Percentiles rank a stretch among this genome's conserved stretches.
Conservation (phyloP, 305 asterid genomes). For the Caryopteris hybrid region DNA sequence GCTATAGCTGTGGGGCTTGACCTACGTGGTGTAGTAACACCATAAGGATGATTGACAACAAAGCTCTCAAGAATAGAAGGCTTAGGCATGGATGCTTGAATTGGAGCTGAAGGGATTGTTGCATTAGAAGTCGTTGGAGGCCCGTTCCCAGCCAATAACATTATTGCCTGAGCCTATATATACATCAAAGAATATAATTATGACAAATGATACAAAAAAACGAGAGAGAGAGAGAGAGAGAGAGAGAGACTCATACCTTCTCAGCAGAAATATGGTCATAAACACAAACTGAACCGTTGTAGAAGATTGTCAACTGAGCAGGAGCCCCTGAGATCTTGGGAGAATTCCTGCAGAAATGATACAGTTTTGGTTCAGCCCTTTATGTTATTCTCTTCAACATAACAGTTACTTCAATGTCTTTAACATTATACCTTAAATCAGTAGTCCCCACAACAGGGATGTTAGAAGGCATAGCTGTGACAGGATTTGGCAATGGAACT, state of each 20-base stretch:
- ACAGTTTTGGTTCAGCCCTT: conserved; percentile 9
- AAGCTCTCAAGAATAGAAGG: conserved; percentile 44
- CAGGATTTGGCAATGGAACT: conserved; percentile 22
- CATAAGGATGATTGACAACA: conserved; percentile 34
- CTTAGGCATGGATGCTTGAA: conserved; percentile 37
- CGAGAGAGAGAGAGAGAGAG: neutral
- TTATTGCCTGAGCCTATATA: conserved; percentile 82
- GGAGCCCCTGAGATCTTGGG: conserved; percentile 40
- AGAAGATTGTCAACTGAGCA: conserved; percentile 79
- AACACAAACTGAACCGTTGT: conserved; percentile 80
- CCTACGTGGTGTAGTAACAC: conserved; percentile 13
- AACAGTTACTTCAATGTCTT: neutral
- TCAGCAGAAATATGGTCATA: conserved; percentile 67
- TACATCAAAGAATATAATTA: neutral
- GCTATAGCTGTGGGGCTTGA: conserved; percentile 34
- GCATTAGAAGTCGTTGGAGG: conserved; percentile 35
- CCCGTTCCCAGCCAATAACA: conserved; percentile 85
- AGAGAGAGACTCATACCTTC: conserved; percentile 37
- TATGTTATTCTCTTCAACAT: neutral
- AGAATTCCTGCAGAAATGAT: conserved; percentile 30
- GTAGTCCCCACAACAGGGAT: conserved; percentile 55
- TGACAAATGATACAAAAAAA: neutral
- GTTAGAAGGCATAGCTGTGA: conserved; percentile 26
- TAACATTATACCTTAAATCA: conserved; percentile 46
- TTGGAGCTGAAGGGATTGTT: conserved; percentile 35